Evolutionary conservation across 1,139 yeast genomes (phyloP), one percentile per base, ranked within the genome.

Genomic region (Kodamaea sp.): DNA sequence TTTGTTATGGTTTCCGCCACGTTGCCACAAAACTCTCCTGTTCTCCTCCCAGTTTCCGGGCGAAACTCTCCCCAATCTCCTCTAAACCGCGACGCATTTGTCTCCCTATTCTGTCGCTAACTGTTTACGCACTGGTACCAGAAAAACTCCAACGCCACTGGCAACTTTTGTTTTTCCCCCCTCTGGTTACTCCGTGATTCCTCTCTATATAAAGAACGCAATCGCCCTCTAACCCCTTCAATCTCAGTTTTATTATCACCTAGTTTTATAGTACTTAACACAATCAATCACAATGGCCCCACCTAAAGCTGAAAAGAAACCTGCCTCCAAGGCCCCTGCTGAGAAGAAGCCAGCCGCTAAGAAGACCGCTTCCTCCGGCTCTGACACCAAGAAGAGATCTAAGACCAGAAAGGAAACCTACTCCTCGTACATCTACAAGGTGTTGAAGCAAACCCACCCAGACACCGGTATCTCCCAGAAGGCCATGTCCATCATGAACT

Each of bases 401-500:
- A 92, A 90, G 84, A 76, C 94, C 58, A 88, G 98, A 83, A 90
- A 88, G 86, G 97, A 92, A 76, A 89, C 97, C 47, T 92, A 90
- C 80, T 89, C 97, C 51, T 89, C 97, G 47, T 92, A 92, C 76
- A 92, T 92, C 66, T 90, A 90, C 95, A 92, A 92, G 75, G 97
- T 89, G 55, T 83, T 89, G 70, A 88, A 90, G 76, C 96, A 92
- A 80, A 90, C 98, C 50, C 97, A 94, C 75, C 96, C 98, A 70
- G 97, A 92, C 70, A 92, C 98, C 50, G 98, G 98, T 88, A 92
- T 92, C 65, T 92, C 98, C 53, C 96, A 90, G 74, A 88, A 89
- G 73, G 97, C 98, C 55, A 92, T 92, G 97, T 89, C 97, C 42
- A 92, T 92, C 70, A 85, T 92, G 94, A 92, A 92, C 86, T 92